Percentiles rank a stretch among this genome's conserved stretches.
phyloP scores from a whole-genome alignment of 1,284 basidiomycete genomes.

The Tilletiaria anomala region DNA sequence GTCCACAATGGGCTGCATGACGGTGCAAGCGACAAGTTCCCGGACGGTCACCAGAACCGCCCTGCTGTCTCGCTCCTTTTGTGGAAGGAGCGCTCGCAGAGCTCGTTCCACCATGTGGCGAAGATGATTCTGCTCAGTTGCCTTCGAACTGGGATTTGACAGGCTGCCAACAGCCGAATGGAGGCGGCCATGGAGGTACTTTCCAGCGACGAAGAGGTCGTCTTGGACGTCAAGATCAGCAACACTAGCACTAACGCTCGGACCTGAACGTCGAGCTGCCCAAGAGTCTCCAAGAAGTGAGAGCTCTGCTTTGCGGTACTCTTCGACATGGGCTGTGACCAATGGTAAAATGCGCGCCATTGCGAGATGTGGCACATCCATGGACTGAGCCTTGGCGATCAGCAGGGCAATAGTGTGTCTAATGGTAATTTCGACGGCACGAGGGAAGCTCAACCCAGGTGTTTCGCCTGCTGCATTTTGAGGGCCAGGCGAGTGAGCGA shows the following conservation, averaged over 20 bases:
- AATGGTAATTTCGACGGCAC: constrained; percentile 63
- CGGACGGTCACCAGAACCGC: constrained; percentile 58
- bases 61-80: constrained; percentile 56
- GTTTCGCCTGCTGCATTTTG: no score
- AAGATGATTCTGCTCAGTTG: constrained; percentile 74
- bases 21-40: constrained; percentile 67
- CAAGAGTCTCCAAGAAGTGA: constrained; percentile 59
- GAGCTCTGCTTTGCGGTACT: constrained; percentile 79
- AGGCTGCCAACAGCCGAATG: constrained; percentile 64
- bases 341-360: constrained; percentile 72
- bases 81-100: constrained; percentile 59
- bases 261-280: no score
- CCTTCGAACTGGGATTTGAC: constrained; percentile 69
- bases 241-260: no score
- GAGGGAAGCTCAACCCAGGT: no score
- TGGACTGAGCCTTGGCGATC: constrained; percentile 46
- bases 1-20: constrained; percentile 74
- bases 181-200: constrained; percentile 43
- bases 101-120: constrained; percentile 55
- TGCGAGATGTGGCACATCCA: constrained; percentile 63
- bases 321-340: constrained; percentile 72
- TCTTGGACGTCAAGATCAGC: constrained; percentile 67
- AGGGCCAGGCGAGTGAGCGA: constrained; percentile 71
- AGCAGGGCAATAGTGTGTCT: constrained; percentile 54
- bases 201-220: constrained; percentile 58